A percentile compares a stretch with the other conserved stretches of the same genome.
Conservation (phyloP, 1,284 basidiomycete genomes). For the Tilletia walkeri region DNA sequence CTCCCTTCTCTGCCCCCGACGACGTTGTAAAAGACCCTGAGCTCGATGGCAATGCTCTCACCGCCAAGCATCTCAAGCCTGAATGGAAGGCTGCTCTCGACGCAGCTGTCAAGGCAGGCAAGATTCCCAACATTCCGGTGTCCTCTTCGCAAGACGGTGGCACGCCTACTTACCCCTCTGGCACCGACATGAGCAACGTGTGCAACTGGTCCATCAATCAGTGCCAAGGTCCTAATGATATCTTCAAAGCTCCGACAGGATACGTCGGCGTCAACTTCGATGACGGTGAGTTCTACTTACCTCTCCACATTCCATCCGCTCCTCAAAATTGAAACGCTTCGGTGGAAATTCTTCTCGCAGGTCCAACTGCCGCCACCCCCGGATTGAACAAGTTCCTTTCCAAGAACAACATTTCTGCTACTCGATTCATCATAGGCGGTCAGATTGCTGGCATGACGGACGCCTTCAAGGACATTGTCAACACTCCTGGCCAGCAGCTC, state of each 20-base stretch:
- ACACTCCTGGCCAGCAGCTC: slow-evolving; percentile 46
- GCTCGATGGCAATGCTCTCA: neutral
- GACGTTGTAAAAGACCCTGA: neutral
- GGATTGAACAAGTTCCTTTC: slow-evolving; percentile 28
- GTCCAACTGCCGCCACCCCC: slow-evolving; percentile 19
- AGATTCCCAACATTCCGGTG: slow-evolving; percentile 37
- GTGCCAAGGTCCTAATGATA: slow-evolving; percentile 64
- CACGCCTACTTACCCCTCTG: slow-evolving; percentile 30
- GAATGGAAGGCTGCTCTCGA: slow-evolving; percentile 35
- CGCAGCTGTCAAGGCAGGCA: slow-evolving; percentile 32
- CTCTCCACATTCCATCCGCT: slow-evolving; percentile 56
- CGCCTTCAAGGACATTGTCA: slow-evolving; percentile 19
- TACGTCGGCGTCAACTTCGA: slow-evolving; percentile 53
- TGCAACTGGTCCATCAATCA: slow-evolving; percentile 52
- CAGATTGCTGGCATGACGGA: slow-evolving; percentile 19
- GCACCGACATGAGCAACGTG: slow-evolving; percentile 31
- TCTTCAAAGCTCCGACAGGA: slow-evolving; percentile 65
- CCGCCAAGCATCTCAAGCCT: neutral
- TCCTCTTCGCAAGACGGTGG: slow-evolving; percentile 22
- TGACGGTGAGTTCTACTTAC: slow-evolving; percentile 48
- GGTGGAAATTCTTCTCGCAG: slow-evolving; percentile 56
- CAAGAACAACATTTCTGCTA: slow-evolving; percentile 41
- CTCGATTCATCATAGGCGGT: slow-evolving; percentile 59
- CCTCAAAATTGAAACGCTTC: no score
- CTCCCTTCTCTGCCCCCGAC: neutral